phyloP scores from a whole-genome alignment of 129 eudicot genomes.

The Tagetes erecta region DNA sequence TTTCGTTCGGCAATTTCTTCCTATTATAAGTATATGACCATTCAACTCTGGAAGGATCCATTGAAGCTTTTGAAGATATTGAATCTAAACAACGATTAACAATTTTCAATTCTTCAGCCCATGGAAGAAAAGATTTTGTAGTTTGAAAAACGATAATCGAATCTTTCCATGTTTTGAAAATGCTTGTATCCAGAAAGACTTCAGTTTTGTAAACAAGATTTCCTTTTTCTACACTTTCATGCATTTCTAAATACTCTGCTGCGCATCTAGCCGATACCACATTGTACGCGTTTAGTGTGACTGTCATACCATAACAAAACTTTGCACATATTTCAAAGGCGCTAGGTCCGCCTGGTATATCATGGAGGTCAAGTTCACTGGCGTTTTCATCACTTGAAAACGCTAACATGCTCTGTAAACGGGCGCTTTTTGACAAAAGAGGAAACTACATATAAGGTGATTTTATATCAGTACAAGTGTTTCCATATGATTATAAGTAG shows the following conservation, averaged over 20 bases:
- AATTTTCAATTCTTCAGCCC: slow-evolving; percentile 76
- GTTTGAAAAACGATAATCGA: slow-evolving; percentile 86
- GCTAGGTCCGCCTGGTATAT: slow-evolving; percentile 86
- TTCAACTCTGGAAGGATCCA: slow-evolving; percentile 80
- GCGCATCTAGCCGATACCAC: slow-evolving; percentile 89
- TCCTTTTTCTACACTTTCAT: slow-evolving; percentile 71
- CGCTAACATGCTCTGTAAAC: slow-evolving; percentile 59
- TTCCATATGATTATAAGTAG: not conserved
- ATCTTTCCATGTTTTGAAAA: slow-evolving; percentile 89
- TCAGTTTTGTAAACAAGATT: slow-evolving; percentile 82
- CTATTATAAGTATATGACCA: slow-evolving; percentile 89
- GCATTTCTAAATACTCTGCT: slow-evolving; percentile 90
- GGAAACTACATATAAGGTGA: slow-evolving; percentile 61
- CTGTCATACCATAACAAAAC: slow-evolving; percentile 85
- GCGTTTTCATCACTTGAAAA: slow-evolving; percentile 43
- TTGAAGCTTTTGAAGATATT: slow-evolving; percentile 68
- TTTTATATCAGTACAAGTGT: not conserved
- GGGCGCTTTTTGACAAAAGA: slow-evolving; percentile 77
- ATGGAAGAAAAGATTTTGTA: slow-evolving; percentile 74
- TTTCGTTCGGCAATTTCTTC: slow-evolving; percentile 57
- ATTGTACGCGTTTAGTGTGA: slow-evolving; percentile 85
- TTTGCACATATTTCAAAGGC: slow-evolving; percentile 86
- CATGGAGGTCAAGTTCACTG: slow-evolving; percentile 54
- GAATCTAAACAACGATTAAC: slow-evolving; percentile 76
- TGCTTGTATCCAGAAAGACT: slow-evolving; percentile 77